A percentile compares a stretch with the other conserved stretches of the same genome.
Conservation (phyloP, 2,329 filamentous ascomycete genomes). For the Coniochaeta sp. region DNA sequence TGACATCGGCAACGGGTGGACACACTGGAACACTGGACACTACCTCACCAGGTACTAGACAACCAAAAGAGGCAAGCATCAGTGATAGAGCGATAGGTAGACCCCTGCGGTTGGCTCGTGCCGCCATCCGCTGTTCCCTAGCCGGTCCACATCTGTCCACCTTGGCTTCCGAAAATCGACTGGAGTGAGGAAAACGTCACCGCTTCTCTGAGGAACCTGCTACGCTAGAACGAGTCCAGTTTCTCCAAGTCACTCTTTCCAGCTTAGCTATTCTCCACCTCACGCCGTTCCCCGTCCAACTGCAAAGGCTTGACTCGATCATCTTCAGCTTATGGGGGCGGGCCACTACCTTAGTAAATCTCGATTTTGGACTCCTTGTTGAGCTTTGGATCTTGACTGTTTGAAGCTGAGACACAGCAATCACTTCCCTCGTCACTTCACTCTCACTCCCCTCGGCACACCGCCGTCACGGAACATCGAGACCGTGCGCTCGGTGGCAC, state of each 20-base stretch:
- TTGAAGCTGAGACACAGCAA: not conserved
- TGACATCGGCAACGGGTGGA: not conserved
- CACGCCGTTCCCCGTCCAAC: not conserved
- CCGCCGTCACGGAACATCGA: not conserved
- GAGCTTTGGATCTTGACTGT: not conserved
- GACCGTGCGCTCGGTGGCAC: not conserved
- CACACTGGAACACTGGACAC: not conserved
- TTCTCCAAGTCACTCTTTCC: not conserved
- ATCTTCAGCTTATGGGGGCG: not conserved
- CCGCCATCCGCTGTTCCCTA: not conserved
- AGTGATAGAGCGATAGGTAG: not conserved
- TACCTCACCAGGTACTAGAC: not conserved
- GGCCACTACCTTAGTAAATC: not conserved
- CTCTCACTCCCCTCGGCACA: not conserved
- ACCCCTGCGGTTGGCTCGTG: slow-evolving; percentile 1
- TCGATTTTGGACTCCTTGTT: not conserved
- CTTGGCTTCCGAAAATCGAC: not conserved
- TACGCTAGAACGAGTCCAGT: too few relatives aligned
- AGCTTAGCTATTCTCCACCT: not conserved
- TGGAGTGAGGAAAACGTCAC: not conserved
- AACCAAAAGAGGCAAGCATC: not conserved
- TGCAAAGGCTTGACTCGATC: not conserved
- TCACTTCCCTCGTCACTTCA: not conserved
- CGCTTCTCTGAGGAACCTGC: too few relatives aligned
- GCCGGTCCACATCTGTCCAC: not conserved